phyloP scores from a whole-genome alignment of 2,329 filamentous ascomycete species.

The Penicillium sp. region DNA sequence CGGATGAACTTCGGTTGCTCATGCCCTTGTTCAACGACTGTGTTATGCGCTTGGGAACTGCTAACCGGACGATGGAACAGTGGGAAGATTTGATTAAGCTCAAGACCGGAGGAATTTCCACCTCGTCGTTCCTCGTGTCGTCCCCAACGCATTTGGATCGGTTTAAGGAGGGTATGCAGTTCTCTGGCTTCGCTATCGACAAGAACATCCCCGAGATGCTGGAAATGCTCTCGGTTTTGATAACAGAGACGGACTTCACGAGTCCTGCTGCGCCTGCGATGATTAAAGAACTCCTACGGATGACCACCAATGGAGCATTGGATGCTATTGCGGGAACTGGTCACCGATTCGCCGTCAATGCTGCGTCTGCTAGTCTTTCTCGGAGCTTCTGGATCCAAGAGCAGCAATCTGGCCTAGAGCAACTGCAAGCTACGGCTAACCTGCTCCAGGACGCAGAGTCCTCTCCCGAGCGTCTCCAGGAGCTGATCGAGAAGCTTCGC shows the following conservation, averaged over 20 bases:
- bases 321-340: slow-evolving; percentile 90
- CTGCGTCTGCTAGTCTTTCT: slow-evolving; percentile 76
- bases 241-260: slow-evolving; percentile 87
- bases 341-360: slow-evolving; percentile 79
- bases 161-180: slow-evolving; percentile 75
- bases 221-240: slow-evolving; percentile 72
- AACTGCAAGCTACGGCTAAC: slow-evolving; percentile 78
- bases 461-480: slow-evolving; percentile 65
- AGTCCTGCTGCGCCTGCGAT: slow-evolving; percentile 75
- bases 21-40: slow-evolving; percentile 89
- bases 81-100: slow-evolving; percentile 94
- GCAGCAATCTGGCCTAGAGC: slow-evolving; percentile 84
- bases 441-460: slow-evolving; percentile 67
- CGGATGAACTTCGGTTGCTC: slow-evolving; percentile 77
- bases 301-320: slow-evolving; percentile 81
- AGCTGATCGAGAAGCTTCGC: slow-evolving; percentile 80
- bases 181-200: slow-evolving; percentile 85
- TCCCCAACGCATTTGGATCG: slow-evolving; percentile 68
- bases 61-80: slow-evolving; percentile 84
- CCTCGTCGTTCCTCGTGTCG: slow-evolving; percentile 78
- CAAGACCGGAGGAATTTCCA: slow-evolving; percentile 86
- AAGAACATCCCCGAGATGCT: slow-evolving; percentile 90
- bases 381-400: slow-evolving; percentile 70
- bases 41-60: slow-evolving; percentile 89
- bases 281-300: slow-evolving; percentile 81